Evolutionary conservation across 371 early-diverging fungal species (phyloP), one percentile per base, ranked within the genome.

Genomic region (Batkoa obscura): DNA sequence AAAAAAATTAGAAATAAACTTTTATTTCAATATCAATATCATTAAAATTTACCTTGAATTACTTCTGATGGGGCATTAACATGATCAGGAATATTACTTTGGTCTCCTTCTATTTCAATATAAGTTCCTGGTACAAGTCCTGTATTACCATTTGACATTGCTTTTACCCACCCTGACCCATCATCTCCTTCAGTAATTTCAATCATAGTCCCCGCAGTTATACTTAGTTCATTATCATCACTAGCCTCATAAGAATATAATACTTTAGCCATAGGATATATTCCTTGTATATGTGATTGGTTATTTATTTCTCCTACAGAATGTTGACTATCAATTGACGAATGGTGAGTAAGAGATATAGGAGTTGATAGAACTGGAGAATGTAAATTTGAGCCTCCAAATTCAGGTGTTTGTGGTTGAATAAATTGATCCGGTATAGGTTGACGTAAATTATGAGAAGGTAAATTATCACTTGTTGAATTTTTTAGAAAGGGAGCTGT

Each of bases 161-260:
- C 86, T 56, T 78, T 78, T 17, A 84, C 72, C 90, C 91, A 90
- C 1, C 90, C 90, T 31, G 76, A 72, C 0, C 77, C 79, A 66
- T 78, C 50, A 57, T 57, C 57, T 47, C 8, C 13, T 39, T 33
- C 55, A 4, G 43, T 3, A 3, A 55, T 8, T 2, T 55, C 31
- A 2, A 55, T 2, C 2, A 8, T 43, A 8, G 41, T 15, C 9
- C 43, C 43, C 34, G 41, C 55, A 8, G 31, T 15, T 12, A 55
- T 15, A 10, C 15, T 43, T n/a, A 55, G 23, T 45, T 55, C 55
- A 8, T 33, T 43, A 34, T 41, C 43, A 2, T 55, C 55, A 10
- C 43, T 30, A 17, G 30, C 34, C 8, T 55, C 55, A 33, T 55
- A 55, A 32, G 43, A 34, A 5, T 15, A 42, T 23, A 56, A 13